Evolutionary conservation across 2,329 filamentous ascomycete species (phyloP), one percentile per base, ranked within the genome.

Genomic region (Cytospora chrysosperma): DNA sequence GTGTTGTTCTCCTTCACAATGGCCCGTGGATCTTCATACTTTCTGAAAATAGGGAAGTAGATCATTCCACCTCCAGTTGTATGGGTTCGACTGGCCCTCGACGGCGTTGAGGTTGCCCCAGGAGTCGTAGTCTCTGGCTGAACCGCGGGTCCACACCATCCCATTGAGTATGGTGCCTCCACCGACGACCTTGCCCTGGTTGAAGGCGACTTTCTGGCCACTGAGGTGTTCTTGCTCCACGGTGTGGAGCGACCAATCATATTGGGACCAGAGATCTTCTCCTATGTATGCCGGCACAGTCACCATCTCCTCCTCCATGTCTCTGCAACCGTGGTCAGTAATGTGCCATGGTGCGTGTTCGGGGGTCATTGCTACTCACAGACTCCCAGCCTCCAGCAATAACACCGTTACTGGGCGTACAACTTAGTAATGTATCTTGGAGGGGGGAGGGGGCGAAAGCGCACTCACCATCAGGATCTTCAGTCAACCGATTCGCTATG

Each of bases 11-110:
- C n/a, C 47, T 1, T 9, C 15, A 4, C 6, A 7, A 13, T 8
- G 1, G 49, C n/a, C 0, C 19, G 6, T 3, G 3, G 4, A n/a
- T 15, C n/a, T 24, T 40, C 32, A 57, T 34, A 78, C 79, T 73
- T 83, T 83, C 30, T 74, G 73, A 67, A 84, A 81, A 66, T 84
- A 84, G 0, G 78, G 81, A 1, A 80, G 69, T 13, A 85, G 69
- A 26, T 72, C 73, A 1, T 76, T 66, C 76, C 77, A 81, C 21
- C 75, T 74, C 79, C 78, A 81, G 6, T 68, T 63, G 2, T 65
- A 56, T 13, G 21, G 15, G 9, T 40, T 58, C 19, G 27, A 15
- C 49, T 32, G 28, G 13, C 30, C 47, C 19, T 74, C 75, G 0
- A 72, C 69, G 53, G 78, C 78, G 0, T 77, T 78, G 5, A 81